Base-by-base conservation (phyloP, 1,284 basidiomycete genomes). In the Vanrija sp. region DNA sequence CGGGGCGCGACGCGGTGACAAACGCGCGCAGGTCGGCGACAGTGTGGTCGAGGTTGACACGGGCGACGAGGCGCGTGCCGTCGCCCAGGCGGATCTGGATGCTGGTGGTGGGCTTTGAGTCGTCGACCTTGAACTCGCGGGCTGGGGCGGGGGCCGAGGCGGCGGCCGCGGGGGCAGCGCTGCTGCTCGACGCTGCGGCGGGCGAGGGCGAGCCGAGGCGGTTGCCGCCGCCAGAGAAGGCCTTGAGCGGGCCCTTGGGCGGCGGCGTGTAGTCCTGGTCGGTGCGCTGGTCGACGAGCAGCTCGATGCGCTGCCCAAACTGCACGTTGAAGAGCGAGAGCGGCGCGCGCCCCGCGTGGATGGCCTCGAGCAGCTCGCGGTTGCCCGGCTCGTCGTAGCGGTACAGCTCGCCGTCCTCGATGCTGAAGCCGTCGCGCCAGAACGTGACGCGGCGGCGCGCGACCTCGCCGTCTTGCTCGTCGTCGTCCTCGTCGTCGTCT, bases 11-110 rank as follows among this genome's bases (percentile, higher is more conserved):
- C 89, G 89, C 87, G 60, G 92, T 86, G 78, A 98, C 91, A 70
- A 91, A 91, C 63, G 81, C 83, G 50, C 92, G 80, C 45, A 98
- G 81, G 68, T 98, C 92, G 6, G 82, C 82, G 10, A 98, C 84
- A 0, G 90, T 98, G 70, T 98, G 93, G 12, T 85, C 86, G 53
- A 93, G 79, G 75, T 98, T 98, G 85, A 98, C 89, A 49, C 88
- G 80, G 44, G 83, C 85, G 2, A 91, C 86, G 71, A 96, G 83
- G 61, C 58, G 82, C 14, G 89, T 88, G 12, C 96, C 96, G 75
- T 97, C 94, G 14, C 87, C 88, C 43, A 98, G 73, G 44, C 94
- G 81, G 51, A 98, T 82, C 77, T 97, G 94, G 18, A 98, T 80
- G 67, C 84, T 90, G 31, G 95, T 98, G 49, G 85, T 87, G 2